Conservation (phyloP, 805 yeast species). For the Starmera dryadoides region DNA sequence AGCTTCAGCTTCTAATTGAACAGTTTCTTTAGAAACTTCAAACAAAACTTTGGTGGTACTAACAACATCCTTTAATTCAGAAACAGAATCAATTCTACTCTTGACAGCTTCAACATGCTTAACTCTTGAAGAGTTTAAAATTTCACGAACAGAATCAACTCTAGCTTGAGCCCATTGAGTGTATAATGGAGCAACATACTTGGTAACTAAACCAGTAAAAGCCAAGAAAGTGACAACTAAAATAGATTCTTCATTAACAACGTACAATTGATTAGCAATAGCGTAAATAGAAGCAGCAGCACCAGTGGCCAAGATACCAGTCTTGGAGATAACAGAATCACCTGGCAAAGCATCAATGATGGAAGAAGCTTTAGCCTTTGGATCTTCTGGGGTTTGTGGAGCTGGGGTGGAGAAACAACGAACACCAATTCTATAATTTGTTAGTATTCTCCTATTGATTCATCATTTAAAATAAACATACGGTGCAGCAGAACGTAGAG, state of each 20-base stretch:
- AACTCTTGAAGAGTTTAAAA: conserved; percentile 81
- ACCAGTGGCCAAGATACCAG: conserved; percentile 91
- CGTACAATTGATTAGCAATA: conserved; percentile 86
- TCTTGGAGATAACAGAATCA: conserved; percentile 77
- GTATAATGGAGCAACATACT: conserved; percentile 90
- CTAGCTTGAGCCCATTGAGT: conserved; percentile 89
- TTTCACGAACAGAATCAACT: conserved; percentile 70
- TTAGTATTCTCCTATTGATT: background rate
- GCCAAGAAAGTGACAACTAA: conserved; percentile 75
- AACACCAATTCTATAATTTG: conserved; percentile 41
- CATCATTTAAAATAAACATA: conserved; percentile 2
- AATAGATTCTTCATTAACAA: conserved; percentile 90
- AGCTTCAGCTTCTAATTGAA: conserved; percentile 88
- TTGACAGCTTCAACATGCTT: conserved; percentile 91
- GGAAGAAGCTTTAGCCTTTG: conserved; percentile 85
- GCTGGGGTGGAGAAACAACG: conserved; percentile 60
- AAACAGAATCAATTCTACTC: conserved; percentile 82
- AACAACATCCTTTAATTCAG: conserved; percentile 87
- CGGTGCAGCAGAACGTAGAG: conserved; percentile 31
- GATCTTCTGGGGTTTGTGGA: conserved; percentile 55
- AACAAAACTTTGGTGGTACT: conserved; percentile 86
- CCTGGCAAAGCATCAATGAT: conserved; percentile 93
- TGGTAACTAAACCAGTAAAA: conserved; percentile 68
- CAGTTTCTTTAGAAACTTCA: conserved; percentile 94
- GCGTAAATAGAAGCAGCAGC: conserved; percentile 94